These are phyloP conservation scores for Phytophthora pisi DNA, from an alignment of 352 stramenopile species.

Conservation along the genomic window DNA sequence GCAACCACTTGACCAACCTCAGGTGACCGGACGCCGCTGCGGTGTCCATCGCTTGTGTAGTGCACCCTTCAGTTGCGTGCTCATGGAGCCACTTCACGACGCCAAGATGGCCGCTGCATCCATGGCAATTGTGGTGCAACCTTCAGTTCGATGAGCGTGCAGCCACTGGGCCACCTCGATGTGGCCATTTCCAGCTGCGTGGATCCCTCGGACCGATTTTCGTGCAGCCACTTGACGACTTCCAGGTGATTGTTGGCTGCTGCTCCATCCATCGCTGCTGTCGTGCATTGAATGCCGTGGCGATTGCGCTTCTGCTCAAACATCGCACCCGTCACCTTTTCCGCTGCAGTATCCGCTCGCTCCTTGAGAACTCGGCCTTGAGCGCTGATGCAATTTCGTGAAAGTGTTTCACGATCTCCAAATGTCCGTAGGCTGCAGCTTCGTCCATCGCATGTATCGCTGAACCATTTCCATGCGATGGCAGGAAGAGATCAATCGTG, in stretches of 20 bases:
- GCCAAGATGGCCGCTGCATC: background rate
- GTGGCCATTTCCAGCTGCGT: background rate
- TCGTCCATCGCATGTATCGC: too few species aligned
- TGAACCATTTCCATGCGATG: too few species aligned
- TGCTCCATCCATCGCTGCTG: background rate
- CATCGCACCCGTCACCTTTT: too few species aligned
- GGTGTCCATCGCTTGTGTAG: constrained; percentile 8
- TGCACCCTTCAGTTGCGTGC: background rate
- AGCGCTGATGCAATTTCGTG: background rate
- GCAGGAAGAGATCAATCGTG: too few species aligned
- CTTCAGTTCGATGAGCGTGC: background rate
- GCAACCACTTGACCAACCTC: constrained; percentile 1
- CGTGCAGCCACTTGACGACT: too few species aligned
- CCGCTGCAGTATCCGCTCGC: background rate
- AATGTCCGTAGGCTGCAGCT: too few species aligned
- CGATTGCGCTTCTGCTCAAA: background rate
- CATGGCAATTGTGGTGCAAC: background rate
- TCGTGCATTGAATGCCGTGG: background rate
- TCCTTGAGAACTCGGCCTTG: background rate
- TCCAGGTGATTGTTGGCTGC: background rate
- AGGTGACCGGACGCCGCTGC: constrained; percentile 6
- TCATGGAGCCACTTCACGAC: constrained; percentile 5
- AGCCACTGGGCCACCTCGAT: background rate
- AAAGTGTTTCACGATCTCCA: background rate
- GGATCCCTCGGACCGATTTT: background rate